These are phyloP conservation scores for Aspergillus hancockii DNA, from an alignment of 495 filamentous ascomycete genomes.

Conservation along the genomic window DNA sequence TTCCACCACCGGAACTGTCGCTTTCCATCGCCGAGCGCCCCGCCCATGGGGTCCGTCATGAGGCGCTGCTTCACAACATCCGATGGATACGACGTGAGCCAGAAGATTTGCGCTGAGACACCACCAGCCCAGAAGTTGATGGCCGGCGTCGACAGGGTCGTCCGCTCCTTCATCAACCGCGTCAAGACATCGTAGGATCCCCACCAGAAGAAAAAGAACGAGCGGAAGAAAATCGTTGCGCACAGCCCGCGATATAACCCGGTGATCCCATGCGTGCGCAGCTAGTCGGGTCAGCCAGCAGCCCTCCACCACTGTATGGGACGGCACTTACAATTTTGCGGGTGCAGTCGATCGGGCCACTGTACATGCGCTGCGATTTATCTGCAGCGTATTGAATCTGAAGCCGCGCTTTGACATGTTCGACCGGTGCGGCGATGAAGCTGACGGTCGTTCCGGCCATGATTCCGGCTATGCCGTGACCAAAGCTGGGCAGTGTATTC, in stretches of 20 bases:
- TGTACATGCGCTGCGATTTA: slow-evolving; percentile 75
- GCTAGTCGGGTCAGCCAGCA: slow-evolving; percentile 25
- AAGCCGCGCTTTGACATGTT: slow-evolving; percentile 91
- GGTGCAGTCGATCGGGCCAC: slow-evolving; percentile 81
- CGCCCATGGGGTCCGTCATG: slow-evolving; percentile 89
- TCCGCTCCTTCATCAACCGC: slow-evolving; percentile 61
- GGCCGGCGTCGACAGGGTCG: slow-evolving; percentile 70
- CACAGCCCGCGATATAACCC: slow-evolving; percentile 83
- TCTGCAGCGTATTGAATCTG: slow-evolving; percentile 86
- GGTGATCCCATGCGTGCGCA: slow-evolving; percentile 63
- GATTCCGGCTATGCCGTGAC: slow-evolving; percentile 84
- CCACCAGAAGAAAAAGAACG: slow-evolving; percentile 99
- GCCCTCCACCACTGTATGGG: neutral
- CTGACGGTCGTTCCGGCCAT: slow-evolving; percentile 86
- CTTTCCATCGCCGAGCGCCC: slow-evolving; percentile 65
- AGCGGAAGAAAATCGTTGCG: slow-evolving; percentile 84
- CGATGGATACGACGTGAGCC: slow-evolving; percentile 85
- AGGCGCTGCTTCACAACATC: slow-evolving; percentile 98
- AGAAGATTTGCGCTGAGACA: slow-evolving; percentile 88
- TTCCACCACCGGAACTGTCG: slow-evolving; percentile 74
- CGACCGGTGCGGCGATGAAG: slow-evolving; percentile 90
- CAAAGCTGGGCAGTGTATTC: slow-evolving; percentile 67
- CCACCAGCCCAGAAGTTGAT: slow-evolving; percentile 98
- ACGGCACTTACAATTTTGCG: slow-evolving; percentile 60
- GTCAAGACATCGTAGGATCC: slow-evolving; percentile 85